Evolutionary conservation across 441 rosid species (phyloP), one percentile per base, ranked within the genome.

Genomic region (Populus hybrid): DNA sequence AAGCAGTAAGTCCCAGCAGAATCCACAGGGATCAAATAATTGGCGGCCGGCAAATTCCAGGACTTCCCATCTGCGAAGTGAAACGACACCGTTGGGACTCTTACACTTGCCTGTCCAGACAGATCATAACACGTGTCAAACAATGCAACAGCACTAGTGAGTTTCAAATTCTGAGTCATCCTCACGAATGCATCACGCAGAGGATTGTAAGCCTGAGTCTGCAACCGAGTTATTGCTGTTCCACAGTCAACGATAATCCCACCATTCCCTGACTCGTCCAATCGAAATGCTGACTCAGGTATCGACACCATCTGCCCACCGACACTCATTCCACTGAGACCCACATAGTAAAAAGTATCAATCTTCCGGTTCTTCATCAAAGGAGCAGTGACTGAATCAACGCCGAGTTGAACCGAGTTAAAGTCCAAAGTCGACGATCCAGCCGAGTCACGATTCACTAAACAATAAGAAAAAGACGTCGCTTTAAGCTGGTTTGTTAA

Each of bases 231-330:
- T 40, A 93, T 92, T 11, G 98, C 92, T 1, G 98, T 95, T n/a
- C 98, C 98, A 68, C 95, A 93, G 71, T 95, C 98, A 3, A 95
- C 87, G 10, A 95, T 95, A 7, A 93, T 87, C 2, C 98, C 98
- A 2, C 98, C 98, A 83, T 89, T 81, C 0, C 98, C 98, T 7
- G 88, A 76, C 12, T 76, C 85, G 78, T 86, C 94, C 36, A 93
- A 82, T 82, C 85, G 87, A 85, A 95, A 95, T 6, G 88, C 75
- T 3, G 94, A 84, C 76, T 88, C 80, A 10, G 87, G 87, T 70
- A 93, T 90, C 64, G 94, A 85, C 66, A 95, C 89, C 67, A 85
- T 84, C 6, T 86, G 32, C 0, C 99, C 97, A 0, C 99, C 98
- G 38, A 95, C 94, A 82, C 98, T 95, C 68, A 95, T 87, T 2